Base-by-base conservation (phyloP, 2,329 filamentous ascomycete species). In the Xylaria arbuscula region DNA sequence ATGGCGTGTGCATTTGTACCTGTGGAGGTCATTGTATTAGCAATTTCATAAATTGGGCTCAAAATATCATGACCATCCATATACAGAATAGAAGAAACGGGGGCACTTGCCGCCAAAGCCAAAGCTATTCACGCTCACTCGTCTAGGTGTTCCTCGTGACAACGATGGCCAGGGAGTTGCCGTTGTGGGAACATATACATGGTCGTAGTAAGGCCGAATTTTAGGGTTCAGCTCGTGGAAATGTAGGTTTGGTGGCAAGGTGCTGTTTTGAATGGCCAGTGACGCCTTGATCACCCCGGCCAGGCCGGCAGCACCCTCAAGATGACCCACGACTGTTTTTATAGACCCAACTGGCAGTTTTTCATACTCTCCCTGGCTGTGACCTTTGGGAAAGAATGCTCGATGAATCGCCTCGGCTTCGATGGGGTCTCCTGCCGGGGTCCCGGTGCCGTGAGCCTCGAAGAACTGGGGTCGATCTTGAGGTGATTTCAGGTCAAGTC, bases 381-480 rank as follows among this genome's bases (percentile, higher is more conserved):
- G 70, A 17, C 9, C 40, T 42, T 42, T 13, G 15, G 13, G 13
- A 13, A 42, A 42, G 60, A 73, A 72, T 1, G 67, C 66, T 2
- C 38, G 38, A 17, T 45, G 13, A 17, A 77, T 72, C 2, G 75
- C 76, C 4, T 56, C 62, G 7, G 75, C 72, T 62, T 78, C 77
- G 2, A 57, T 47, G 0, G 75, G 72, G 42, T 77, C 76, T 19
- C 75, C 76, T 15, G 72, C 72, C 3, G 53, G 64, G 0, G 76
- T 78, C 11, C 13, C 34, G 5, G 34, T 42, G 10, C 76, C 76
- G 24, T 78, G 76, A 0, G 75, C 76, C 32, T 78, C 74, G 42
- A 78, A 78, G 56, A 70, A 78, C 36, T 78, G 76, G 1, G 64
- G 68, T 0, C 73, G 67, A 24, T 76, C 64, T 1, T 7, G 1